Evolutionary conservation across 768 basidiomycete genomes (phyloP).

Genomic region (Vishniacozyma victoriae): DNA sequence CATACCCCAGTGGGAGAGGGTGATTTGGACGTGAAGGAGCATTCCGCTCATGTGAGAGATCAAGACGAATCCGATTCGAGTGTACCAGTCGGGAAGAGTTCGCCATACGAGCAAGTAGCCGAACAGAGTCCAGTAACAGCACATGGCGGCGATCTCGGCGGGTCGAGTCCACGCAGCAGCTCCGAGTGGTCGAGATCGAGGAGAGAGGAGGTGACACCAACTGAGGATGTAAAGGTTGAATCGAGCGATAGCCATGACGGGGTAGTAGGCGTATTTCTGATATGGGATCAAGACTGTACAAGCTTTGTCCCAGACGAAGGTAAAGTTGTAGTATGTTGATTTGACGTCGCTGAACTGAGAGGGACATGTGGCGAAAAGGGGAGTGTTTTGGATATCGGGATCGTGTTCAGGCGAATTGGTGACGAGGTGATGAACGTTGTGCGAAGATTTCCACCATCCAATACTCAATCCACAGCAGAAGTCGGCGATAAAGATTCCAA

Average conservation of each 20-base stretch:
- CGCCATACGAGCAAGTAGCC: not conserved
- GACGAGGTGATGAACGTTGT: not conserved
- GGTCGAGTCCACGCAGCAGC: not conserved
- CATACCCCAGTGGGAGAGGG: not conserved
- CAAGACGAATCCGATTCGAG: not conserved
- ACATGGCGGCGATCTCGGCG: not conserved
- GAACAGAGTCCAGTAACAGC: not conserved
- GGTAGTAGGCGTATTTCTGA: not conserved
- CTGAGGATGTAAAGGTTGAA: not conserved
- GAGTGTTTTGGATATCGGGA: not conserved
- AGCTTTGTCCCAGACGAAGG: not conserved
- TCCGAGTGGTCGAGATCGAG: not conserved
- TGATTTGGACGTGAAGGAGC: not conserved
- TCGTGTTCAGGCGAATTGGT: not conserved
- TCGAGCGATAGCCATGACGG: not conserved
- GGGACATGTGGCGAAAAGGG: not conserved
- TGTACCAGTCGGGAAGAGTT: not conserved
- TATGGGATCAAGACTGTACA: not conserved
- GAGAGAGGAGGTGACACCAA: not conserved
- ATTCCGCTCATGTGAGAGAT: not conserved
- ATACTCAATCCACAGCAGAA: not conserved
- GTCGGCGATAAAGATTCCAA: not conserved
- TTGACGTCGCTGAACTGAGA: not conserved
- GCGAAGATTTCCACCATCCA: not conserved
- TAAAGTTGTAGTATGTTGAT: not conserved